Evolutionary conservation across 345 rosid species (phyloP), one percentile per base, ranked within the genome.

Genomic region (Iberis pinnata): DNA sequence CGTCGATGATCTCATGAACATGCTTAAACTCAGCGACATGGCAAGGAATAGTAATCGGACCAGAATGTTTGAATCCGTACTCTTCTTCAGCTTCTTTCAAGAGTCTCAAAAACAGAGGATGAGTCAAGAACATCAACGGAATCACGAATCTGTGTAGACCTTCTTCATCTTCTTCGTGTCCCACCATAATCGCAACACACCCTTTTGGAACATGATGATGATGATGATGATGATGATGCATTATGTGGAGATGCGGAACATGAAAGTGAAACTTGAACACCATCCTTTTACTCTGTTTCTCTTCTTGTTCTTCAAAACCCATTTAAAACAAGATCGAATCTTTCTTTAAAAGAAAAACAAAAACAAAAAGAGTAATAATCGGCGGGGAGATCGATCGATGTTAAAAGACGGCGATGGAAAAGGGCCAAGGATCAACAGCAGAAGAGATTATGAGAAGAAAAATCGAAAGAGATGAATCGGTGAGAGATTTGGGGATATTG

Each of bases 351-450:
- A 32, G 37, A 32, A 12, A 9, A 2, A 7, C 37, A 5, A 2
- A 32, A 2, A 31, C 35, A 2, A 10, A 10, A n/a, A 5, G 5
- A 9, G 12, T 3, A 32, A 0, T 10, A 16, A 10, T 9, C 38
- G 48, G 56, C 5, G 49, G 37, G 20, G 52, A 53, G 53, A 42
- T 53, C 13, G 60, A 52, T 8, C 29, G 63, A 26, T 58, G 69
- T 53, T 65, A 82, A 25, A 67, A 75, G 68, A 63, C 67, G 1
- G 67, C 24, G 50, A 38, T 25, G 72, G 81, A 72, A 55, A 89
- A 89, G 35, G 95, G 95, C 95, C 97, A 89, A 19, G 90, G 88
- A 32, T 86, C 97, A 6, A 54, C 67, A 18, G 95, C 76, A 24
- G 88, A 56, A 59, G 95, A 89, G 13, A 89, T 89, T 24, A 78